phyloP scores from a whole-genome alignment of 805 yeast species.

The Lipomyces oligophaga region DNA sequence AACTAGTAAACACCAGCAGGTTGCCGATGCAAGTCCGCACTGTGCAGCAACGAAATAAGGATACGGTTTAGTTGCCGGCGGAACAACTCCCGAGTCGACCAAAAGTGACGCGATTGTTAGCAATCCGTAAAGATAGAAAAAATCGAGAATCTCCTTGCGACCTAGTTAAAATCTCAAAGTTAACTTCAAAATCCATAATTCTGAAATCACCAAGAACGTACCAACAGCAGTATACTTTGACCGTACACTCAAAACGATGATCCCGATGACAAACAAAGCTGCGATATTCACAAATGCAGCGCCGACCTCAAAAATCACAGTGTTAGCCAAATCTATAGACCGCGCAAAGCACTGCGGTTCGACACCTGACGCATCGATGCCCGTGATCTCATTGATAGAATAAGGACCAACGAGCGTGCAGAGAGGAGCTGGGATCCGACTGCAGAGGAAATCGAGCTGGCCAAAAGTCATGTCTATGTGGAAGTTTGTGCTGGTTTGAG shows the following conservation, averaged over 20 bases:
- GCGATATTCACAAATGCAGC: conserved; percentile 82
- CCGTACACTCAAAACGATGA: conserved; percentile 73
- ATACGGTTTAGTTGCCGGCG: conserved; percentile 72
- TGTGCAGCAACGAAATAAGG: conserved; percentile 83
- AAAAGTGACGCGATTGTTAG: conserved; percentile 63
- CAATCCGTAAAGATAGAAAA: conserved; percentile 57
- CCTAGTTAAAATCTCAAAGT: conserved; percentile 38
- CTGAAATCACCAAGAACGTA: conserved; percentile 1
- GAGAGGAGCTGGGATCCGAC: conserved; percentile 67
- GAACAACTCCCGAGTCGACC: conserved; percentile 89
- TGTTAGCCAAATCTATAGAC: conserved; percentile 82
- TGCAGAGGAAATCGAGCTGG: conserved; percentile 59
- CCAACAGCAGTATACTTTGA: conserved; percentile 89
- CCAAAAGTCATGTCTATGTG: conserved; percentile 63
- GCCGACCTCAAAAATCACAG: conserved; percentile 84
- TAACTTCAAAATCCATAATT: neutral
- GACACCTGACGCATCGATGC: conserved; percentile 49
- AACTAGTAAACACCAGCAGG: conserved; percentile 63
- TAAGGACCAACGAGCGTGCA: conserved; percentile 69
- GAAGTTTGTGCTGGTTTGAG: no score
- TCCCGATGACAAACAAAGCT: conserved; percentile 57
- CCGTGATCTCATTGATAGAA: conserved; percentile 32
- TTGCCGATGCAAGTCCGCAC: conserved; percentile 65
- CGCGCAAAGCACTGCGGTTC: conserved; percentile 79
- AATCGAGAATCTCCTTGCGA: conserved; percentile 74